Conservation (phyloP, 306 rosid species). For the Purshia tridentata region DNA sequence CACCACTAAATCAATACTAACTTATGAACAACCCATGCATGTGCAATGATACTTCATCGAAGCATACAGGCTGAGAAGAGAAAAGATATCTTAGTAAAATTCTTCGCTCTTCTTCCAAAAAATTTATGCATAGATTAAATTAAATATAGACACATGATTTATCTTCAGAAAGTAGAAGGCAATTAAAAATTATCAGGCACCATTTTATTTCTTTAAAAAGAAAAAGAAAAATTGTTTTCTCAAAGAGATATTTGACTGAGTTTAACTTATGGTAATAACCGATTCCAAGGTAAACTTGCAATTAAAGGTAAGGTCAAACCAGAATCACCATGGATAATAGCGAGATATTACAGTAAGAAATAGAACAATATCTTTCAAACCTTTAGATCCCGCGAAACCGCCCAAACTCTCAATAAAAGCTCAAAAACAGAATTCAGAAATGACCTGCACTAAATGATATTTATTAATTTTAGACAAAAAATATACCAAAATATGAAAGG, state of each 20-base stretch:
- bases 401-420: constrained; percentile 93
- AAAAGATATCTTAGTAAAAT: neutral
- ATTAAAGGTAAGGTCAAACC: neutral
- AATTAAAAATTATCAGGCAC: neutral
- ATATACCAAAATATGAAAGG: constrained; percentile 10
- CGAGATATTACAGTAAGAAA: constrained; percentile 10
- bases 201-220: neutral
- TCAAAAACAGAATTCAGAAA: constrained; percentile 93
- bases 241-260: neutral
- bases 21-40: no score
- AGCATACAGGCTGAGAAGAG: neutral
- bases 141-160: neutral
- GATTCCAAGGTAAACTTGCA: neutral
- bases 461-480: constrained; percentile 38
- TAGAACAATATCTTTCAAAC: constrained; percentile 35
- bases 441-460: constrained; percentile 69
- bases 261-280: neutral
- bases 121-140: neutral
- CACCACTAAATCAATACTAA: no score
- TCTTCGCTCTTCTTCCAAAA: neutral
- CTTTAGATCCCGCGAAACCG: constrained; percentile 87
- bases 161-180: neutral
- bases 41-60: neutral
- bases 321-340: constrained; percentile 5
- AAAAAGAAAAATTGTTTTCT: neutral